Conservation (phyloP, 2,329 filamentous ascomycete species). For the Hirsutella rhossiliensis region DNA sequence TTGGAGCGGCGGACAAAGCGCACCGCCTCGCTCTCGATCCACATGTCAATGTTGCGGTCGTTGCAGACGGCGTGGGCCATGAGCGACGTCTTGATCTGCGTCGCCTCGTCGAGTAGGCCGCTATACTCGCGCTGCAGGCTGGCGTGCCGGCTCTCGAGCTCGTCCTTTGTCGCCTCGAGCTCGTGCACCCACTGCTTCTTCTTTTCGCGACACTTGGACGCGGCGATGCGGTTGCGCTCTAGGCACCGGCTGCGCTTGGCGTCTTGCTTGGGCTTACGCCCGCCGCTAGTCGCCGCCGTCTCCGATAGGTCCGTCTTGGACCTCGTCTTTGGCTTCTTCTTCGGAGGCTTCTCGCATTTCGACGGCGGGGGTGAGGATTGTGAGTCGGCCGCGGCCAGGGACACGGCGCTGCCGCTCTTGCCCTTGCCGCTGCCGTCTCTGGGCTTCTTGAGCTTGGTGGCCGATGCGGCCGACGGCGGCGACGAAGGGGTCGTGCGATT, state of each 20-base stretch:
- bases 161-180: constrained; percentile 32
- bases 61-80: constrained; percentile 41
- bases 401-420: background rate
- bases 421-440: background rate
- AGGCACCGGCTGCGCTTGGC: constrained; percentile 42
- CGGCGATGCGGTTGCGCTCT: constrained; percentile 60
- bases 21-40: constrained; percentile 39
- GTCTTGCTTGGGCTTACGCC: too few species aligned
- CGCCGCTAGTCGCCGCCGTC: background rate
- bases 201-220: constrained; percentile 63
- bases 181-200: constrained; percentile 41
- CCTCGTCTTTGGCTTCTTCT: background rate
- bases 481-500: too few species aligned
- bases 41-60: constrained; percentile 38
- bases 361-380: too few species aligned
- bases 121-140: constrained; percentile 31
- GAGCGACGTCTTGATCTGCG: constrained; percentile 34
- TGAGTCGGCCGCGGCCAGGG: background rate
- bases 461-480: background rate
- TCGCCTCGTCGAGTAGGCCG: constrained; percentile 30
- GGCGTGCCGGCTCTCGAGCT: constrained; percentile 30
- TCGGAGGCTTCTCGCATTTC: too few species aligned
- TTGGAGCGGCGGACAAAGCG: constrained; percentile 27
- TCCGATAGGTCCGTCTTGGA: background rate
- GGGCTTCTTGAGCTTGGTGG: background rate